These are phyloP conservation scores for Aspergillus chevalieri DNA, from an alignment of 2,329 filamentous ascomycete species.

Conservation along the genomic window DNA sequence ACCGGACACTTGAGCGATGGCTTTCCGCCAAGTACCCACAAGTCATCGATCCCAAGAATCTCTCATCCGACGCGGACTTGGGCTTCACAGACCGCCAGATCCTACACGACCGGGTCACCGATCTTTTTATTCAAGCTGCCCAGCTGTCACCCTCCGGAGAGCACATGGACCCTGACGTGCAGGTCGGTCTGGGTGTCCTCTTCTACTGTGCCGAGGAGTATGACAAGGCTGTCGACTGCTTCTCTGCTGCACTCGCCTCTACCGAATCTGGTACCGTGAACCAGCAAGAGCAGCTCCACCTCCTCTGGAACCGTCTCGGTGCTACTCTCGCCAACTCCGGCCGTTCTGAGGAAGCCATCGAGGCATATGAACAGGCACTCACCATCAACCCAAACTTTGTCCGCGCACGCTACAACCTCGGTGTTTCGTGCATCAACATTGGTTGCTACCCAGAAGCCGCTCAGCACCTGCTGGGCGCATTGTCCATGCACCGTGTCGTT, in stretches of 20 bases:
- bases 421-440: constrained; percentile 95
- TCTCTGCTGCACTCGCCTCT: constrained; percentile 80
- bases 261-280: constrained; percentile 80
- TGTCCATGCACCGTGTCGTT: constrained; percentile 92
- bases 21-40: constrained; percentile 88
- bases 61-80: constrained; percentile 72
- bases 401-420: constrained; percentile 90
- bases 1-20: constrained; percentile 94
- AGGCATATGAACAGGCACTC: constrained; percentile 89
- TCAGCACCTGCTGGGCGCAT: constrained; percentile 80
- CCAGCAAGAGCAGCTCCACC: constrained; percentile 76
- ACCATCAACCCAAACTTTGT: constrained; percentile 93
- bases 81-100: constrained; percentile 90
- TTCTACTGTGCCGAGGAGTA: constrained; percentile 98
- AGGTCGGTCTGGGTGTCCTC: constrained; percentile 90
- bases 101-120: constrained; percentile 83
- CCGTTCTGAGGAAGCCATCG: constrained; percentile 89
- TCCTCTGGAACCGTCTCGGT: constrained; percentile 95
- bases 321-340: constrained; percentile 94
- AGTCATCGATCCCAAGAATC: constrained; percentile 64
- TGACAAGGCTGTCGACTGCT: constrained; percentile 97
- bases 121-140: constrained; percentile 85
- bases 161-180: constrained; percentile 97
- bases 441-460: constrained; percentile 91
- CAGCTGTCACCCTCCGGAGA: constrained; percentile 86